Percentiles rank a stretch among this genome's conserved stretches.
phyloP scores from a whole-genome alignment of 441 rosid species.

The Isatis lusitanica region DNA sequence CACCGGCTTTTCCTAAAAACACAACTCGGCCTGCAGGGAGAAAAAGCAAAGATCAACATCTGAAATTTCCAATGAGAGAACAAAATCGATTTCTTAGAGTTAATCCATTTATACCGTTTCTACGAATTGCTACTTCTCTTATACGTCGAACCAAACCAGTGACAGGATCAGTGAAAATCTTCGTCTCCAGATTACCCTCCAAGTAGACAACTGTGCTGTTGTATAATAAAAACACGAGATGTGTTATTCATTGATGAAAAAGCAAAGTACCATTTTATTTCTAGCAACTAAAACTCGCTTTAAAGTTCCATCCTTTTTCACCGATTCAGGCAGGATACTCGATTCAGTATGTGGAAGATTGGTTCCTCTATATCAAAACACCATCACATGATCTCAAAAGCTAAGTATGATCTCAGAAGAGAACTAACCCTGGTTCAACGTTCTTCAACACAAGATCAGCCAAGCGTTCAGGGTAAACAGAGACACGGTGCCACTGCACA shows the following conservation, averaged over 20 bases:
- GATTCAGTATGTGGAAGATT: background rate
- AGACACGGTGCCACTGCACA: conserved; percentile 94
- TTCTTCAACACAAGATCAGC: conserved; percentile 60
- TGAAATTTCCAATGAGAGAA: background rate
- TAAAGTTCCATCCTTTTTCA: conserved; percentile 1
- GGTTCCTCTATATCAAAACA: background rate
- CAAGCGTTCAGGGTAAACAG: conserved; percentile 61
- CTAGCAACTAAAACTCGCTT: background rate
- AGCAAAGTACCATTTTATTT: background rate
- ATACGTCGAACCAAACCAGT: conserved; percentile 77
- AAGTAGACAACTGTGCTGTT: conserved; percentile 62
- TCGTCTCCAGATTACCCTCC: conserved; percentile 89
- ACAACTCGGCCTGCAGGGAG: conserved; percentile 64
- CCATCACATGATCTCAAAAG: background rate
- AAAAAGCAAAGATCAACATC: background rate
- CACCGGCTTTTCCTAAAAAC: conserved; percentile 54
- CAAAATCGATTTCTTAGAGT: background rate
- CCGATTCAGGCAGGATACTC: background rate
- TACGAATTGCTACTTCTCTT: conserved; percentile 79
- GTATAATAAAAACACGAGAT: conserved; percentile 13
- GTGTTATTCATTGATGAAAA: background rate
- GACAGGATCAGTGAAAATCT: conserved; percentile 71
- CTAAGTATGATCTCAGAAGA: background rate
- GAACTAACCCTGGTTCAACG: conserved; percentile 74
- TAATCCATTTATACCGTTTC: conserved; percentile 48